Evolutionary conservation across 768 basidiomycete genomes (phyloP), one percentile per base, ranked within the genome.

Genomic region (Phlegmacium glaucopus): DNA sequence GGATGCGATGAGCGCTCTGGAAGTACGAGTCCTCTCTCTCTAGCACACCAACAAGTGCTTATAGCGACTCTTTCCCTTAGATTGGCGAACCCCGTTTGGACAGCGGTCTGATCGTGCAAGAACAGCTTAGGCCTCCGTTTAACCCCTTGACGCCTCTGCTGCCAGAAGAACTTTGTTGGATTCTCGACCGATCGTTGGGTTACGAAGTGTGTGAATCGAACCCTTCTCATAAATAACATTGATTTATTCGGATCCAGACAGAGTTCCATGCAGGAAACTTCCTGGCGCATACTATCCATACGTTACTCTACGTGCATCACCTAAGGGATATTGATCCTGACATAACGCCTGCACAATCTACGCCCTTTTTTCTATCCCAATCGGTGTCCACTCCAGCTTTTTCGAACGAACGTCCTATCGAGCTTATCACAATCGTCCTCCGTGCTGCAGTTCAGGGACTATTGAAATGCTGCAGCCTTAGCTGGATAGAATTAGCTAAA

Each of bases 1-100:
- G 51, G 94, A 97, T 51, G 85, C 91, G n/a, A 95, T 97, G 93
- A 88, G 87, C 56, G 89, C 91, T 11, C 82, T 96, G 45, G 88
- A 94, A 79, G 90, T 88, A 61, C 35, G 47, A 43, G 22, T 10
- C 16, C 10, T 29, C 36, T 17, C 41, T 8, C 32, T 34, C n/a
- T 6, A 34, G 10, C 32, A 10, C 6, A 34, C n/a, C 6, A 34
- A 34, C 52, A 45, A 42, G 26, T 50, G 18, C 41, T 30, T 42
- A 43, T 26, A 15, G 27, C 25, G 48, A 47, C 36, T 40, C 53
- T 51, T 51, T 52, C 39, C 38, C 50, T 34, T 65, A 94, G 93
- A 90, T 94, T 42, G 88, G 92, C 16, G 91, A 95, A 64, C 86
- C 90, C 17, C 82, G 90, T 9, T 81, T 94, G 63, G 94, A 96